Evolutionary conservation across 495 filamentous ascomycete species (phyloP).

Genomic region (Margaritispora aquatica): DNA sequence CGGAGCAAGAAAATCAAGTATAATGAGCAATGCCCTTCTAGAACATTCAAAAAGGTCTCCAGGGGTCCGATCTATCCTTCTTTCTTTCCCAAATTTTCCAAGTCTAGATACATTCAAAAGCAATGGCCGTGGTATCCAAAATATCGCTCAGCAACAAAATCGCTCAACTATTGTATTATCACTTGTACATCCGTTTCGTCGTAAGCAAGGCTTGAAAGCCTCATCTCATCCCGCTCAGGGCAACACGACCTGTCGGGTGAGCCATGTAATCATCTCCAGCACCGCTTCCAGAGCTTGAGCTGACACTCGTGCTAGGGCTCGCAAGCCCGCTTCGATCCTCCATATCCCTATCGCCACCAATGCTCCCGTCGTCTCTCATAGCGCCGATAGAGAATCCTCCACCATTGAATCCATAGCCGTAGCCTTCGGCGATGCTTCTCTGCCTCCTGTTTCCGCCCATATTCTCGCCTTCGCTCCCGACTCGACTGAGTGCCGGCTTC

Average conservation of each 20-base stretch:
- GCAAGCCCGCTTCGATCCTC: conserved; percentile 21
- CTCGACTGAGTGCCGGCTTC: conserved; percentile 37
- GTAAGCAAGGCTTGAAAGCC: not conserved
- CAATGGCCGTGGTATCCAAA: not conserved
- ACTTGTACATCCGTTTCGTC: not conserved
- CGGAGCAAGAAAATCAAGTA: not conserved
- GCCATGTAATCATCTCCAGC: conserved; percentile 20
- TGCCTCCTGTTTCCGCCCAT: conserved; percentile 9
- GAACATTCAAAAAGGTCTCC: no score
- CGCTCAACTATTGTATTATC: not conserved
- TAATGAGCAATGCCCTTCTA: no score
- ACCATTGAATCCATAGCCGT: conserved; percentile 15
- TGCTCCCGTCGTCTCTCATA: conserved; percentile 15
- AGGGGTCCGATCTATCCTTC: not conserved
- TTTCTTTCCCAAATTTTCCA: not conserved
- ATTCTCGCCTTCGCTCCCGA: conserved; percentile 20
- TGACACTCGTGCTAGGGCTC: conserved; percentile 25
- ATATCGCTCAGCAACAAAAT: not conserved
- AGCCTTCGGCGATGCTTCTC: conserved; percentile 18
- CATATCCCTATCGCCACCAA: conserved; percentile 5
- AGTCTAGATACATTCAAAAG: not conserved
- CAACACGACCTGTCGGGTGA: not conserved
- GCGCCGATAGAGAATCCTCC: conserved; percentile 17
- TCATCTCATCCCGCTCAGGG: not conserved
- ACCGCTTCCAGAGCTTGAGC: conserved; percentile 13